Percentiles rank a stretch among this genome's conserved stretches.
These are phyloP conservation scores for Huntiella savannae DNA, from an alignment of 2,329 filamentous ascomycete species.

Conservation along the genomic window DNA sequence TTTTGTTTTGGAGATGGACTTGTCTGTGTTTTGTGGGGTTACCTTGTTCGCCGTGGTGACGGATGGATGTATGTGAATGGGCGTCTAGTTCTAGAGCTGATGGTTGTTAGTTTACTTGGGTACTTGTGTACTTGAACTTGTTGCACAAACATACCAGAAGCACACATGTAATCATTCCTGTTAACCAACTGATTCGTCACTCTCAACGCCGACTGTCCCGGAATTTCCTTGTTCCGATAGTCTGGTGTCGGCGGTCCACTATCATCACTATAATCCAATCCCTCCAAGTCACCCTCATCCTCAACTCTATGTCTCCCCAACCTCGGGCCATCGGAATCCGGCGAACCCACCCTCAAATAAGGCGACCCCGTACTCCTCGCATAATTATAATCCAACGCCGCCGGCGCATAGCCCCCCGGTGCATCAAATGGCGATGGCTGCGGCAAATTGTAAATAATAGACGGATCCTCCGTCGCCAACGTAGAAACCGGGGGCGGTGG, in stretches of 20 bases:
- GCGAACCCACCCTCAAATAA: background rate
- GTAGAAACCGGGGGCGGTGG: background rate
- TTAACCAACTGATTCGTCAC: conserved; percentile 25
- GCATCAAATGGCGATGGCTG: background rate
- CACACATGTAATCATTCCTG: conserved; percentile 46
- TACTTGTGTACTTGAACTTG: background rate
- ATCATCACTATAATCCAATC: conserved; percentile 18
- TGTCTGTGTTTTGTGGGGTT: conserved; percentile 7
- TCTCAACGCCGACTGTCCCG: conserved; percentile 4
- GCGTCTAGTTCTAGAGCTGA: conserved; percentile 32
- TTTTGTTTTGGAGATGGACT: background rate
- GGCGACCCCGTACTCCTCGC: background rate
- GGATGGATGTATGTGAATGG: conserved; percentile 39
- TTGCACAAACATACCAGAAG: conserved; percentile 31
- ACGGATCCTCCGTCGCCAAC: background rate
- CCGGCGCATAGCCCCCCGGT: background rate
- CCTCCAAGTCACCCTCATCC: conserved; percentile 22
- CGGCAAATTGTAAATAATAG: background rate
- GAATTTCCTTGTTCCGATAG: conserved; percentile 3
- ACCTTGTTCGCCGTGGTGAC: conserved; percentile 54
- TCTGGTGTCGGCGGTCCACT: conserved; percentile 4
- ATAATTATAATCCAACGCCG: background rate
- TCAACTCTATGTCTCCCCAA: background rate
- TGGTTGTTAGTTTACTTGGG: conserved; percentile 7
- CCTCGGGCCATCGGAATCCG: background rate